These are phyloP conservation scores for Alternaria tenuissima DNA, from an alignment of 2,329 filamentous ascomycete species.

Conservation along the genomic window DNA sequence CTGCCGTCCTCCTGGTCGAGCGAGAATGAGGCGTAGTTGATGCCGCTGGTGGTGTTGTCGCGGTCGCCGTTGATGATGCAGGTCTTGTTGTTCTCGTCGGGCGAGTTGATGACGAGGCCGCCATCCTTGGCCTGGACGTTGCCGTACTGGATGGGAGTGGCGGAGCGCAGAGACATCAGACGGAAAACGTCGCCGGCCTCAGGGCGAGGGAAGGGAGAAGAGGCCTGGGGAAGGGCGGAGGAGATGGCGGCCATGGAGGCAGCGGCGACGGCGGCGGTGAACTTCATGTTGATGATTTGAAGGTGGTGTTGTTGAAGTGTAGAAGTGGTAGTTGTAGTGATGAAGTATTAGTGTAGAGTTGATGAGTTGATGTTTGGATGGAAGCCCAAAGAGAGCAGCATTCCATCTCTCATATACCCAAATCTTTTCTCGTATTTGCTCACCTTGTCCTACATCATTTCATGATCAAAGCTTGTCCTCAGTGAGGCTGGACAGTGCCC, in stretches of 20 bases:
- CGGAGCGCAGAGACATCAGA: conserved; percentile 61
- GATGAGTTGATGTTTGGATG: conserved; percentile 11
- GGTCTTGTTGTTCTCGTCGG: conserved; percentile 55
- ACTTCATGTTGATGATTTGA: conserved; percentile 41
- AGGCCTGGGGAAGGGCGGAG: conserved; percentile 37
- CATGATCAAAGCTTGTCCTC: not conserved
- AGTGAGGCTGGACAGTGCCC: conserved; percentile 6
- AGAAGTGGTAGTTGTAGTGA: conserved; percentile 13
- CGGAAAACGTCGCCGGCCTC: conserved; percentile 54
- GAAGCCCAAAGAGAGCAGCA: conserved; percentile 1
- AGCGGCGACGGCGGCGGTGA: conserved; percentile 32
- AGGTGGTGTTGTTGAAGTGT: conserved; percentile 11
- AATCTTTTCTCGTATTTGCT: conserved; percentile 8
- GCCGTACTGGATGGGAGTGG: conserved; percentile 59
- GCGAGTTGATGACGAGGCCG: conserved; percentile 56
- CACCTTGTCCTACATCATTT: conserved; percentile 9
- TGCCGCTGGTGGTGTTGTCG: conserved; percentile 8
- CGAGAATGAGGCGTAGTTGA: conserved; percentile 60
- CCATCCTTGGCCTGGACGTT: conserved; percentile 56
- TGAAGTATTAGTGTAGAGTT: conserved; percentile 13
- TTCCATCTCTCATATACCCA: conserved; percentile 11
- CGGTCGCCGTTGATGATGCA: conserved; percentile 50
- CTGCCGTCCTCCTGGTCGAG: conserved; percentile 51
- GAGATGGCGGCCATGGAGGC: conserved; percentile 33
- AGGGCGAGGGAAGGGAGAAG: conserved; percentile 28